Evolutionary conservation across 495 filamentous ascomycete species (phyloP).

Genomic region (Neurospora sublineolata): DNA sequence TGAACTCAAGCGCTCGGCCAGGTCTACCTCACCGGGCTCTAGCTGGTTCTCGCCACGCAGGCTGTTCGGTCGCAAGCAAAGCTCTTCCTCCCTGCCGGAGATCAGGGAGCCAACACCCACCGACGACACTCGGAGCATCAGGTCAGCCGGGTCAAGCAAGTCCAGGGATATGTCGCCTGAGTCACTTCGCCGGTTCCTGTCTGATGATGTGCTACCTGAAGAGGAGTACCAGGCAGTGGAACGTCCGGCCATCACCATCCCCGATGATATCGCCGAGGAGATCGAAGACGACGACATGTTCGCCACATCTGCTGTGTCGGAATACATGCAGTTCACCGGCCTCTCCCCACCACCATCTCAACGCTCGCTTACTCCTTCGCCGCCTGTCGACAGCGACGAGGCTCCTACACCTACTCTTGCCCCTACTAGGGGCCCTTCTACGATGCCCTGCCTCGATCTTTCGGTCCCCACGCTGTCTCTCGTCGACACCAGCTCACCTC

Average conservation of each 20-base stretch:
- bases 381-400: neutral
- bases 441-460: neutral
- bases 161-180: constrained; percentile 39
- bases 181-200: constrained; percentile 32
- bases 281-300: constrained; percentile 46
- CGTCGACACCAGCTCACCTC: constrained; percentile 7
- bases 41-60: constrained; percentile 33
- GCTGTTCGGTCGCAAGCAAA: constrained; percentile 29
- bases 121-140: constrained; percentile 20
- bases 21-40: constrained; percentile 37
- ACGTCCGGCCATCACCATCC: constrained; percentile 26
- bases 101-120: neutral
- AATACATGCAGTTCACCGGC: constrained; percentile 28
- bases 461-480: constrained; percentile 2
- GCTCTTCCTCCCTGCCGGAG: constrained; percentile 17
- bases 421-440: neutral
- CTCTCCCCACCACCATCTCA: constrained; percentile 39
- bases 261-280: constrained; percentile 43
- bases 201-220: constrained; percentile 22
- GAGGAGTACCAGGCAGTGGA: constrained; percentile 7
- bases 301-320: constrained; percentile 36
- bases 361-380: constrained; percentile 23
- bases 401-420: neutral
- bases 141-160: constrained; percentile 26
- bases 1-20: constrained; percentile 32